Evolutionary conservation across 2,329 filamentous ascomycete species (phyloP), one percentile per base, ranked within the genome.

Genomic region (Pseudogymnoascus sp.): DNA sequence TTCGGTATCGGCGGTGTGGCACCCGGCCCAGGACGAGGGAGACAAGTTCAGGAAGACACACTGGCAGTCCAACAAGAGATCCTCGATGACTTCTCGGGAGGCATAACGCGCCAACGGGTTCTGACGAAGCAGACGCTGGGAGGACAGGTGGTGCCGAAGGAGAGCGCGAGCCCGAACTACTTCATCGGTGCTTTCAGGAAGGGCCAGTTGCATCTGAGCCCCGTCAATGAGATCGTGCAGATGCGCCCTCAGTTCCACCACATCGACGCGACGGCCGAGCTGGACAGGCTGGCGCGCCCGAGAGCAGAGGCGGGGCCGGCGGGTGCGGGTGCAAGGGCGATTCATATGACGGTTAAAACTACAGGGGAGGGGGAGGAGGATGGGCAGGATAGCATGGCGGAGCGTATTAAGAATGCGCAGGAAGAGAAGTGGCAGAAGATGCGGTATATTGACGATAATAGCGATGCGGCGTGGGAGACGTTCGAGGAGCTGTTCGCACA

Each of bases 191-290:
- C 92, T n/a, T 97, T 97, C 73, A 85, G 89, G 73, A 88, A 88
- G 61, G 90, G 90, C 69, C 87, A 96, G 72, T 80, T 97, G 8
- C 91, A 97, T 76, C 85, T 97, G 40, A 96, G 91, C 0, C 90
- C 89, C 23, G 84, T 96, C 53, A 86, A 88, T 42, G 89, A 90
- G 1, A 85, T 96, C 50, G 89, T 96, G 44, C 91, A 96, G 73
- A 86, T 99, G 72, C 89, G 93, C 3, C 92, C 95, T 0, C 91
- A 97, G 72, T 89, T 96, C 66, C 91, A 96, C 76, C 92, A 97
- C 77, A 82, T 97, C 69, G 95, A 97, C 76, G 93, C 95, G 3
- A 77, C 86, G 53, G 81, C 88, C 56, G 91, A 97, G 70, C 82
- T 90, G 76, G 62, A 77, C 73, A 68, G 68, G 40, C 63, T 80